These are phyloP conservation scores for Colletotrichum neosansevieriae DNA, from an alignment of 2,329 filamentous ascomycete species.

Conservation along the genomic window DNA sequence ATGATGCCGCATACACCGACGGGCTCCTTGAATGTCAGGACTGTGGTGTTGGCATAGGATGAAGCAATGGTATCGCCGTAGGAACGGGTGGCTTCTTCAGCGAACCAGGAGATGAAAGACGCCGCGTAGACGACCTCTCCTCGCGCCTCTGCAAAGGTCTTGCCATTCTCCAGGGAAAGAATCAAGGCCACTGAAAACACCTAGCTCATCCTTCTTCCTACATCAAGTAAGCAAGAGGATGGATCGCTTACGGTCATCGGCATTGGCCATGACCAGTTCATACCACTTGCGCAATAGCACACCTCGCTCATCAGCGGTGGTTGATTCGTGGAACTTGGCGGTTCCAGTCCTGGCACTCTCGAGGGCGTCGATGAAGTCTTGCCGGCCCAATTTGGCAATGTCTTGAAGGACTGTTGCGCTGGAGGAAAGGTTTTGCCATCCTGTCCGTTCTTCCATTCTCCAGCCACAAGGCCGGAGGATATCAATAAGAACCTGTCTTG, in stretches of 20 bases:
- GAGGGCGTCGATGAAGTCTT: constrained; percentile 48
- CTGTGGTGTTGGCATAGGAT: constrained; percentile 64
- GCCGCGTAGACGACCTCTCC: constrained; percentile 68
- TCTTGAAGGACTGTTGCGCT: constrained; percentile 62
- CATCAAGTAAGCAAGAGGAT: too few species aligned
- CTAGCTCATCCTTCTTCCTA: neutral
- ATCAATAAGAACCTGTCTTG: constrained; percentile 23
- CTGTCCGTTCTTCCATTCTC: constrained; percentile 58
- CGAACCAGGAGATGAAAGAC: constrained; percentile 69
- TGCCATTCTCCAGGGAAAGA: constrained; percentile 64
- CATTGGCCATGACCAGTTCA: constrained; percentile 48
- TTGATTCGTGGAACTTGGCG: constrained; percentile 53
- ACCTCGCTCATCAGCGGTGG: constrained; percentile 51
- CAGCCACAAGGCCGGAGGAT: constrained; percentile 51
- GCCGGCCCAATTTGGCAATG: constrained; percentile 58
- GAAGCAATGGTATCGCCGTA: constrained; percentile 66
- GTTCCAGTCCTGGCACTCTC: constrained; percentile 52
- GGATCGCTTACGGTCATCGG: constrained; percentile 46
- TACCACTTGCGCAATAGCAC: constrained; percentile 52
- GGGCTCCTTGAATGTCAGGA: constrained; percentile 74
- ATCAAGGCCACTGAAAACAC: constrained; percentile 48
- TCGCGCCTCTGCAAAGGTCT: constrained; percentile 64
- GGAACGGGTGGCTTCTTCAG: constrained; percentile 60
- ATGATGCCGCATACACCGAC: constrained; percentile 77
- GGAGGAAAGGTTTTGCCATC: constrained; percentile 62